These are phyloP conservation scores for Senecio squalidus DNA, from an alignment of 140 eudicot genomes.

Conservation along the genomic window DNA sequence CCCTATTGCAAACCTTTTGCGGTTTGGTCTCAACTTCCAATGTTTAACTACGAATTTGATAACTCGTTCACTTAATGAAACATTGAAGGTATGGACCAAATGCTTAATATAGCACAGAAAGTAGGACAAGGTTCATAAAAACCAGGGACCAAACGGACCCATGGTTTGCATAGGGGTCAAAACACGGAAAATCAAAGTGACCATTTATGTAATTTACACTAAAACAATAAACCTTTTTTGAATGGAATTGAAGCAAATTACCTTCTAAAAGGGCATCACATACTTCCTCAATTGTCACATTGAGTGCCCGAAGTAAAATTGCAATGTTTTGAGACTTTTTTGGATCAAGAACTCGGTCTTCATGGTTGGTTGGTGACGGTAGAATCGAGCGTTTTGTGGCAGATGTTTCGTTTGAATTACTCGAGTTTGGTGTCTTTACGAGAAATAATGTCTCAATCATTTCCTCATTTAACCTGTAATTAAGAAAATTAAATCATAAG, in stretches of 20 bases:
- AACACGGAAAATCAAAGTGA: too few relatives aligned
- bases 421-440: conserved; percentile 54
- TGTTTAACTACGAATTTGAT: too few relatives aligned
- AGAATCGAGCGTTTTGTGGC: conserved; percentile 48
- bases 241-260: conserved; percentile 18
- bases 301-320: conserved; percentile 77
- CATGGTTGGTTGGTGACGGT: conserved; percentile 42
- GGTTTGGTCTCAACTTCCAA: too few relatives aligned
- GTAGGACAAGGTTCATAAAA: too few relatives aligned
- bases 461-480: conserved; percentile 83
- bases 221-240: neutral
- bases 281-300: conserved; percentile 90
- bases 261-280: conserved; percentile 97
- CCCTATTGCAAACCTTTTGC: too few relatives aligned
- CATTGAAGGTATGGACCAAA: too few relatives aligned
- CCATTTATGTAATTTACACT: too few relatives aligned
- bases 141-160: too few relatives aligned
- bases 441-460: conserved; percentile 93
- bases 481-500: conserved; percentile 16
- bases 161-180: too few relatives aligned
- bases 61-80: too few relatives aligned
- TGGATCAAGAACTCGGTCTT: conserved; percentile 81
- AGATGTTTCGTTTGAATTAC: conserved; percentile 42
- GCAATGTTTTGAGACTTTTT: conserved; percentile 94
- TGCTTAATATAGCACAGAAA: too few relatives aligned